Percentiles rank a stretch among this genome's conserved stretches.
Evolutionary conservation across 495 filamentous ascomycete species (phyloP).

Genomic region (Jackrogersella multiformis): DNA sequence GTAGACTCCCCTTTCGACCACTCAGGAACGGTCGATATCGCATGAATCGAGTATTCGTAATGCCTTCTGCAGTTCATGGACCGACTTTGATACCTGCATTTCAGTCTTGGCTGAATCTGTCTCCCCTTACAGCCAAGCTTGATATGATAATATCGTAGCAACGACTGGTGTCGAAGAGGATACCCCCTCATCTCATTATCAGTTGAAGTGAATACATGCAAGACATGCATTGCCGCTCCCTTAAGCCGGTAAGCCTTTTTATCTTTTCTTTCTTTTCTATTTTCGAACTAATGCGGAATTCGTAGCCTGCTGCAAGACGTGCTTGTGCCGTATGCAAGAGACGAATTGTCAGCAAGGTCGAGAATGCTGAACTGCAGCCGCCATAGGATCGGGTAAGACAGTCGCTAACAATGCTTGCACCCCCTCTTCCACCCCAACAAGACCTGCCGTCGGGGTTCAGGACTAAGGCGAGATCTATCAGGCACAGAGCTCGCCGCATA

Average conservation of each 20-base stretch:
- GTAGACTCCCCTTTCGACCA: background rate
- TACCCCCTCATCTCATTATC: background rate
- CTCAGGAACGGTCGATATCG: background rate
- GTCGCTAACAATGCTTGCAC: conserved; percentile 20
- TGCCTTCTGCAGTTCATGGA: background rate
- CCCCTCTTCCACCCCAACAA: conserved; percentile 20
- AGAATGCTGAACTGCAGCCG: conserved; percentile 20
- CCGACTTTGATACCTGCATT: background rate
- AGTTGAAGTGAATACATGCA: conserved; percentile 12
- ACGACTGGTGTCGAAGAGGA: background rate
- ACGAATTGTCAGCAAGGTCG: conserved; percentile 22
- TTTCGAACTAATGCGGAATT: conserved; percentile 24
- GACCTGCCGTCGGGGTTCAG: conserved; percentile 5
- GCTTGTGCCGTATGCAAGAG: conserved; percentile 26
- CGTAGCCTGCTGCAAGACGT: conserved; percentile 18
- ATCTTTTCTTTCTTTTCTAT: too few relatives aligned
- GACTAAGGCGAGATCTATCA: conserved; percentile 22
- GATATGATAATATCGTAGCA: background rate
- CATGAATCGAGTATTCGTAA: background rate
- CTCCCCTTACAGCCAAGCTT: background rate
- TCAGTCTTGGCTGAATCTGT: background rate
- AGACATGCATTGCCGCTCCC: conserved; percentile 13
- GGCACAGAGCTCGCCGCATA: conserved; percentile 1
- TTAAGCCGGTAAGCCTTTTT: conserved; percentile 9
- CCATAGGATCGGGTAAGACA: conserved; percentile 32